Evolutionary conservation across 768 basidiomycete species (phyloP), one percentile per base, ranked within the genome.

Genomic region (Auricularia cornea): DNA sequence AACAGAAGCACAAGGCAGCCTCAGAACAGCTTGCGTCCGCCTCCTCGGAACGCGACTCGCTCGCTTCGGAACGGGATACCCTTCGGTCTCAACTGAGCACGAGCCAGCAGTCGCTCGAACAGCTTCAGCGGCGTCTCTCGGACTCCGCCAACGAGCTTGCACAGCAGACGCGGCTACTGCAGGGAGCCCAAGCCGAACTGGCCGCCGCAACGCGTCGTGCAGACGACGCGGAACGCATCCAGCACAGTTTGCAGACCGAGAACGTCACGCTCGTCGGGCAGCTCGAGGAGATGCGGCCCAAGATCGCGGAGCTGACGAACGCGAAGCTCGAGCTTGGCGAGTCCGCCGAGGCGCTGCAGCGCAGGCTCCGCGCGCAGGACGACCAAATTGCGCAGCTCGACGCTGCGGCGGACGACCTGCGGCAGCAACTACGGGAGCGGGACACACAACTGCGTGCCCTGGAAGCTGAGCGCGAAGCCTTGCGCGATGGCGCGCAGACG

Each of bases 261-360:
- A 90, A 92, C 44, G 84, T 82, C n/a, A 81, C 78, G 60, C 80
- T 94, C 35, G 83, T 93, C 85, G 83, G 80, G 31, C 86, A 89
- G n/a, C 75, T 94, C 64, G 87, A 93, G 66, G 90, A 93, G 73
- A 88, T 93, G 84, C 83, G 88, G 32, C 84, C 89, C 44, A 93
- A 93, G 77, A 85, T 93, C 66, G 86, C 92, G 26, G 86, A 91
- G 70, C 78, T 95, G 61, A 91, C 89, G 2, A 83, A 85, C 40
- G 81, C 79, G 65, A 90, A 87, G 71, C 75, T 90, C 16, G 83
- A 89, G 64, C 79, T 90, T 10, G 78, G 80, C 52, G 89, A 93
- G 65, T 84, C 83, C 68, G 76, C 85, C 54, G 84, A 83, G 66
- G 72, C 73, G 62, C 72, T 91, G 62, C 80, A 86, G 63, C 78